Percentiles rank a stretch among this genome's conserved stretches.
phyloP scores from a whole-genome alignment of 2,329 filamentous ascomycete genomes.

The Emergomyces orientalis region DNA sequence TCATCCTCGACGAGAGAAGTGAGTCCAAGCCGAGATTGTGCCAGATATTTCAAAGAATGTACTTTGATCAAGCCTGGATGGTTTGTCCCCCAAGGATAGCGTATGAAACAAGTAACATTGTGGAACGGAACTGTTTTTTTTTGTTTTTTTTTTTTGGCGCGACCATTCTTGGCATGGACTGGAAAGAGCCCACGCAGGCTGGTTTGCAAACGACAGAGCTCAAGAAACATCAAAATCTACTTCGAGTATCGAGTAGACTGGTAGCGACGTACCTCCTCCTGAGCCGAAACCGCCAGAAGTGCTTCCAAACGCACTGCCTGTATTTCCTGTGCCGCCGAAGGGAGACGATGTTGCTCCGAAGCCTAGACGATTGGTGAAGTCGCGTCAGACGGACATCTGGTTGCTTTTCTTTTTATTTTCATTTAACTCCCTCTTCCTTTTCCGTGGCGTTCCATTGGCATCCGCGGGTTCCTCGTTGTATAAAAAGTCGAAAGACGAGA shows the following conservation, averaged over 20 bases:
- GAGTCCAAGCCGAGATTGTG: neutral
- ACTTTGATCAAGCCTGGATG: slow-evolving; percentile 1
- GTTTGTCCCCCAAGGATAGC: neutral
- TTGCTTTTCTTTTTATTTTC: slow-evolving; percentile 1
- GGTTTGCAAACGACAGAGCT: neutral
- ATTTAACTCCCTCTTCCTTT: neutral
- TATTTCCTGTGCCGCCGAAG: slow-evolving; percentile 28
- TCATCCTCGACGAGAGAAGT: neutral
- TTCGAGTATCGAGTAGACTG: slow-evolving; percentile 1
- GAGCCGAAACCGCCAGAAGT: slow-evolving; percentile 21
- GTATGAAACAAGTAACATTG: neutral
- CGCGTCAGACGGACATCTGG: slow-evolving; percentile 13
- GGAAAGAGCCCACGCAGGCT: slow-evolving; percentile 1
- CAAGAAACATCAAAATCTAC: neutral
- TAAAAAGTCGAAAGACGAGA: neutral
- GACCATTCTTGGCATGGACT: neutral
- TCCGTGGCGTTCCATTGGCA: slow-evolving; percentile 4
- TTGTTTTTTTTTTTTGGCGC: neutral
- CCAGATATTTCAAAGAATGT: neutral
- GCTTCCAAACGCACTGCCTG: slow-evolving; percentile 18
- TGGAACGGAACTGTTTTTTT: neutral
- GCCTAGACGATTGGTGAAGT: slow-evolving; percentile 21
- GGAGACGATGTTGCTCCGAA: slow-evolving; percentile 30
- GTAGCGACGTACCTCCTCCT: slow-evolving; percentile 22
- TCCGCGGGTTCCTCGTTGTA: slow-evolving; percentile 6